Percentiles rank a stretch among this genome's conserved stretches.
These are phyloP conservation scores for Rosa multiflora DNA, from an alignment of 306 rosid genomes.

Conservation along the genomic window DNA sequence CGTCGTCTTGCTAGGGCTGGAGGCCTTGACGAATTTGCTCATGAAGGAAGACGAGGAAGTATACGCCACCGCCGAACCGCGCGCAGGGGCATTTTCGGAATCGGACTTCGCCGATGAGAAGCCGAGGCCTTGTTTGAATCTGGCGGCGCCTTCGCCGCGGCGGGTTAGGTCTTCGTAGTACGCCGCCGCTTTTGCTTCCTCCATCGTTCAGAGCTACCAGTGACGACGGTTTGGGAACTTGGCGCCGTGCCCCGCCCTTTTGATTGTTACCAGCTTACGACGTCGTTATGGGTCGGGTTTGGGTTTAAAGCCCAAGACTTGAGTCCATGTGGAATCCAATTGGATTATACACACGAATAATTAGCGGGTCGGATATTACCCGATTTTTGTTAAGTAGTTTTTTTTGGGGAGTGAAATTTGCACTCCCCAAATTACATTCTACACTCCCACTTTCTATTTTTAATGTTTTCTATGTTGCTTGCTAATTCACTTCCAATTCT, in stretches of 20 bases:
- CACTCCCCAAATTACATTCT: no score
- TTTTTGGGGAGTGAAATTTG: no score
- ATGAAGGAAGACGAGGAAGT: slow-evolving; percentile 67
- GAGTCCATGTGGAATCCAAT: no score
- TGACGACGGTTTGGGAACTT: neutral
- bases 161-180: slow-evolving; percentile 85
- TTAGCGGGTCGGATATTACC: no score
- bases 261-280: neutral
- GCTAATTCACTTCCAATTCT: no score
- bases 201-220: slow-evolving; percentile 37
- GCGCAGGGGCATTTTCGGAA: slow-evolving; percentile 36
- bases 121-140: slow-evolving; percentile 89
- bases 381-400: no score
- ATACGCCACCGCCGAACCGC: slow-evolving; percentile 44
- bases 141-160: slow-evolving; percentile 82
- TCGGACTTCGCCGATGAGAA: slow-evolving; percentile 49
- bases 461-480: no score
- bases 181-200: slow-evolving; percentile 90
- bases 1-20: slow-evolving; percentile 47
- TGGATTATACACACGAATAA: no score
- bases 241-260: neutral
- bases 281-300: neutral
- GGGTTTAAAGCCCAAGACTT: no score
- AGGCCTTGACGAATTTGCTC: slow-evolving; percentile 77
- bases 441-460: no score